Evolutionary conservation across 208 protist genomes (phyloP), one percentile per base, ranked within the genome.

Genomic region (Trichomonas tenax): DNA sequence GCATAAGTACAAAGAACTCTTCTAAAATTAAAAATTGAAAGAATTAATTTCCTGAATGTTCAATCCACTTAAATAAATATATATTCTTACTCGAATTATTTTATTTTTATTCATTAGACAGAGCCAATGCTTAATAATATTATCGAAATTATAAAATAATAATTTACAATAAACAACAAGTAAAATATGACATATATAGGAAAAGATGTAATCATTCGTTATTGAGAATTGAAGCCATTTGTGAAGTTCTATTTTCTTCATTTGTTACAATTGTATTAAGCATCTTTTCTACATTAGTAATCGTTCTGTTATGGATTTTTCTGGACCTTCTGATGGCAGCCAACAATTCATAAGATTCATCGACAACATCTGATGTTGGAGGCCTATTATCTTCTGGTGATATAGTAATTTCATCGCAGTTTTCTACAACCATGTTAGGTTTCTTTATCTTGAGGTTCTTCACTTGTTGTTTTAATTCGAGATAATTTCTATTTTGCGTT

Each of bases 401-500:
- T 46, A 89, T 48, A 31, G 82, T n/a, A n/a, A 89, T 46, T 46
- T 89, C 82, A 46, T 89, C 40, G 15, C 82, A 34, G 0, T 89
- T 8, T 89, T 89, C 82, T n/a, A 89, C 8, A 46, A 40, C 8
- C 40, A 89, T 31, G 31, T 89, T 44, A n/a, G 82, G 82, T 46
- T 89, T 89, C 26, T 45, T 41, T 0, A 89, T 31, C 46, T 89
- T 89, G 14, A 89, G 38, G 40, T 89, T 89, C 46, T 89, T 89
- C 10, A 89, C 82, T 89, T 89, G 82, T 46, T 41, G 17, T 89
- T 89, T 89, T 46, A 89, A 46, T 89, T 89, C 82, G 40, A 89
- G 82, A 89, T 89, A 89, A 89, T 89, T 89, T 89, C 82, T 41
- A 46, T 89, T 89, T 89, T 89, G 82, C 36, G 34, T 89, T 89